Conservation (phyloP, 2,329 filamentous ascomycete species). For the Colletotrichum nymphaeae region DNA sequence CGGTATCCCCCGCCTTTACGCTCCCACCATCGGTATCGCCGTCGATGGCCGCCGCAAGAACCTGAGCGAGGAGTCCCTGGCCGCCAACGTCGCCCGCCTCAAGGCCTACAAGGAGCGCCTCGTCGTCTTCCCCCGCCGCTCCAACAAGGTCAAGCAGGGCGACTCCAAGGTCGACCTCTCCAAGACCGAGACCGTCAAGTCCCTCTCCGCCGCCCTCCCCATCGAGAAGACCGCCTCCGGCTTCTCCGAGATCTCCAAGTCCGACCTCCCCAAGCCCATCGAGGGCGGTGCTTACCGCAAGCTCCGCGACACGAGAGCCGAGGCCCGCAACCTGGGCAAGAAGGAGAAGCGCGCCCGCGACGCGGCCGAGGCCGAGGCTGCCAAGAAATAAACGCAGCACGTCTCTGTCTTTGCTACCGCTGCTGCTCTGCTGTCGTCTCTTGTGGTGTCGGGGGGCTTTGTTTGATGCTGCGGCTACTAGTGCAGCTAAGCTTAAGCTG, state of each 20-base stretch:
- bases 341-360: slow-evolving; percentile 95
- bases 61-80: slow-evolving; percentile 94
- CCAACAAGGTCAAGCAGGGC: slow-evolving; percentile 92
- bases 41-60: slow-evolving; percentile 98
- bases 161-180: slow-evolving; percentile 86
- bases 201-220: slow-evolving; percentile 73
- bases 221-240: slow-evolving; percentile 75
- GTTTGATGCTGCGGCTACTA: slow-evolving; percentile 27
- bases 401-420: slow-evolving; percentile 24
- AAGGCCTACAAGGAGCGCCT: slow-evolving; percentile 97
- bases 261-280: slow-evolving; percentile 77
- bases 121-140: slow-evolving; percentile 97
- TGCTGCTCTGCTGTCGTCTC: slow-evolving; percentile 32
- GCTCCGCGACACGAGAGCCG: slow-evolving; percentile 86
- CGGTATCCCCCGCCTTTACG: slow-evolving; percentile 93
- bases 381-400: slow-evolving; percentile 80
- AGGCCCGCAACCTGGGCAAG: slow-evolving; percentile 83
- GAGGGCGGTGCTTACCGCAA: slow-evolving; percentile 89
- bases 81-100: slow-evolving; percentile 95
- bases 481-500: slow-evolving; percentile 24
- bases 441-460: slow-evolving; percentile 34
- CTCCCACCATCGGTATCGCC: slow-evolving; percentile 94
- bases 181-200: slow-evolving; percentile 71
- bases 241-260: slow-evolving; percentile 83
- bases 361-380: slow-evolving; percentile 83